Base-by-base conservation (phyloP, 371 early-diverging fungal genomes). In the Parasitella parasitica region DNA sequence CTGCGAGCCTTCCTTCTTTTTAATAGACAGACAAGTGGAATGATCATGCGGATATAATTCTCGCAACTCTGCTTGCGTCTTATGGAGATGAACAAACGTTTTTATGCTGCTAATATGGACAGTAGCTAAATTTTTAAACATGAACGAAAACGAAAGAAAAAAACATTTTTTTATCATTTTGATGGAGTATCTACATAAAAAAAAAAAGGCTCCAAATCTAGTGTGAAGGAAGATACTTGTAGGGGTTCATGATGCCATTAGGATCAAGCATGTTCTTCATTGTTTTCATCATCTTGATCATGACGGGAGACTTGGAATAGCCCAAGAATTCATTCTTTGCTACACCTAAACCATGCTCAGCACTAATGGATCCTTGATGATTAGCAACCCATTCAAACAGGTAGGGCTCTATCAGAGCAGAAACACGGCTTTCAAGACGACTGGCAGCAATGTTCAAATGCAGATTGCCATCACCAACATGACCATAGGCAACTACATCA, bases 401-500 rank as follows among this genome's bases (percentile, higher is more conserved):
- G 62, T 77, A 95, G n/a, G 97, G 96, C 75, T 98, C 99, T 39
- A 97, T 89, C 36, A 89, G 66, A 24, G 77, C 67, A 22, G 87
- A 83, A 0, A 91, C 80, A 15, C 83, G 72, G 24, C 71, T 65
- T 51, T 84, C 78, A 51, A 85, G 88, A 30, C 72, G 66, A 24
- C 77, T 76, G 4, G 94, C 88, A 13, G 90, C 90, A 35, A 98
- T 87, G 72, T 97, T 97, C 61, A 98, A 77, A 75, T 98, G 98
- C 59, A 98, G 63, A 72, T 98, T 11, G 67, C 86, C 91, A 74
- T 95, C 94, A 27, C 95, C 94, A 18, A 94, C 81, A 60, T 95
- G 95, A 30, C 98, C 99, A 74, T 91, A 97, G 22, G 96, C 98
- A 59, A 91, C 90, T 0, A 94, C 89, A 58, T 90, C 84, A 6